These are phyloP conservation scores for Solanum pennellii DNA, from an alignment of 257 asterid genomes.

Conservation along the genomic window DNA sequence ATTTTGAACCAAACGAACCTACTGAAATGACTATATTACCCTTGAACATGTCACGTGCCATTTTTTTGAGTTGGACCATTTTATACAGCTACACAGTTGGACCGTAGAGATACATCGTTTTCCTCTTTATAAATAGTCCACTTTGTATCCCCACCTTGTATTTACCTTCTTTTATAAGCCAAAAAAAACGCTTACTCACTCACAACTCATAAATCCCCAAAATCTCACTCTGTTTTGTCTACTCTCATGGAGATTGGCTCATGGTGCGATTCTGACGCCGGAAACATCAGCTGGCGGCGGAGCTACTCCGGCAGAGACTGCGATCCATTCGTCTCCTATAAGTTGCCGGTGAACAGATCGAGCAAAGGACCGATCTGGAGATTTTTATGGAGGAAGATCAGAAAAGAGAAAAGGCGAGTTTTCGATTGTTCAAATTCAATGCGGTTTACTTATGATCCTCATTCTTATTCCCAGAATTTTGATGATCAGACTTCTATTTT, in stretches of 20 bases:
- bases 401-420: constrained; percentile 45
- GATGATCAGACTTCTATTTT: constrained; percentile 36
- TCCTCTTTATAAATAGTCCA: constrained; percentile 6
- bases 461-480: constrained; percentile 67
- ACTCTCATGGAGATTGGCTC: background rate
- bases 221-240: background rate
- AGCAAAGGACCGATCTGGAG: constrained; percentile 31
- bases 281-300: background rate
- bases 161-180: background rate
- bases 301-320: background rate
- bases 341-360: constrained; percentile 19
- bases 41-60: constrained; percentile 8
- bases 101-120: background rate
- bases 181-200: background rate
- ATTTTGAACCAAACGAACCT: background rate
- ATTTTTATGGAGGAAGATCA: constrained; percentile 61
- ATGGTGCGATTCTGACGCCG: background rate
- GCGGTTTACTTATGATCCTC: constrained; percentile 63
- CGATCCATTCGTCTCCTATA: background rate
- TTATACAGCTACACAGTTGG: background rate
- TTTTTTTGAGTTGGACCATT: background rate
- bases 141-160: background rate
- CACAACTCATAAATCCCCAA: background rate
- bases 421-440: constrained; percentile 25
- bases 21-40: background rate